phyloP scores from a whole-genome alignment of 179 eudicot genomes.

The Amaranthus tricolor region DNA sequence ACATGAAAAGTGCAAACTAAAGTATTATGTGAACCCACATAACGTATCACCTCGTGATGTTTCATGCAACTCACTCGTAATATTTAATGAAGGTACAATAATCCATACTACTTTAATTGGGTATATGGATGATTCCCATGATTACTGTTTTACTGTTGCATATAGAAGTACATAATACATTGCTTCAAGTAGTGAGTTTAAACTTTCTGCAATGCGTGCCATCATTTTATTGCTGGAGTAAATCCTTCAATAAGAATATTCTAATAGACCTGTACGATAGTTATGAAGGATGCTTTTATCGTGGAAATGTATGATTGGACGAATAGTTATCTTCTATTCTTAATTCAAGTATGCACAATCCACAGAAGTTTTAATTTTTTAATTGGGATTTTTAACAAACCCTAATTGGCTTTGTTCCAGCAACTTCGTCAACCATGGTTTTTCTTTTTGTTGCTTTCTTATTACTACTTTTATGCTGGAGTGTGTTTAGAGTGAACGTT shows the following conservation, averaged over 20 bases:
- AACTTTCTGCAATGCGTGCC: not conserved
- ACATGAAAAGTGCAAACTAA: too few species aligned
- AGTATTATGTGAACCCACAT: too few species aligned
- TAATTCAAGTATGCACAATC: not conserved
- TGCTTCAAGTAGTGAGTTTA: slow-evolving; percentile 4
- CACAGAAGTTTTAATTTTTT: slow-evolving; percentile 11
- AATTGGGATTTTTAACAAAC: not conserved
- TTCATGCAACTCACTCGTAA: slow-evolving; percentile 3
- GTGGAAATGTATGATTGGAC: slow-evolving; percentile 32
- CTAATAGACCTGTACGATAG: not conserved
- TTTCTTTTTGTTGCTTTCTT: not conserved
- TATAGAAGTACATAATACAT: not conserved
- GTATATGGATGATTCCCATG: slow-evolving; percentile 18
- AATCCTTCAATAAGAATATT: slow-evolving; percentile 4
- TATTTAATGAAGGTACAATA: slow-evolving; percentile 13
- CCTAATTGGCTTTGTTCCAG: slow-evolving; percentile 12
- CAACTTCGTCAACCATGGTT: slow-evolving; percentile 16
- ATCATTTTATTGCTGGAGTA: not conserved
- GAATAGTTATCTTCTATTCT: slow-evolving; percentile 1
- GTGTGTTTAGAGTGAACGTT: not conserved
- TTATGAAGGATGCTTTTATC: slow-evolving; percentile 10
- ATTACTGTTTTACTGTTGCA: not conserved
- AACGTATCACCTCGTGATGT: too few species aligned
- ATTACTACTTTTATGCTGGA: slow-evolving; percentile 1
- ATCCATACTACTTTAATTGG: slow-evolving; percentile 10